Evolutionary conservation across 2,329 filamentous ascomycete genomes (phyloP), one percentile per base, ranked within the genome.

Genomic region (Calonectria leucothoes): DNA sequence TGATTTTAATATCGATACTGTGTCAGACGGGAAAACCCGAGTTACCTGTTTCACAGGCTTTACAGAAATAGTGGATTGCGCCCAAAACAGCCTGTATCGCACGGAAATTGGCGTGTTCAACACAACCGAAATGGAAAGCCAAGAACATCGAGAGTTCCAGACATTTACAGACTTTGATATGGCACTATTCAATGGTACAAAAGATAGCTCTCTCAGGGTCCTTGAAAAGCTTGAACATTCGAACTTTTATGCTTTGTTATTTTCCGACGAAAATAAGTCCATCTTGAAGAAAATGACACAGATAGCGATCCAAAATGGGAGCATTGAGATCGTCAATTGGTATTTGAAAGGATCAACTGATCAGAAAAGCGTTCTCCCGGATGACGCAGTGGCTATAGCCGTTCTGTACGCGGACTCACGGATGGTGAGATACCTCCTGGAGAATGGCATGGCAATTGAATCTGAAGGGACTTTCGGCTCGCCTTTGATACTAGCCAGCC

Each of bases 391-490:
- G 3, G 68, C 74, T 5, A 71, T 39, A 1, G 65, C 74, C 0
- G 55, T 72, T 2, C 35, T 74, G 0, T 57, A 57, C 20, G 63
- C 71, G 0, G 49, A 72, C 17, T 2, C 11, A 0, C 51, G 33
- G 4, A 55, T 72, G 10, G 3, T 74, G 15, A 48, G 52, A 2
- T 66, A 59, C 48, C 68, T 76, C 1, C 12, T 71, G 2, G n/a
- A 42, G 0, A 25, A 52, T 6, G 74, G 74, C 1, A 39, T 74
- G 29, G 10, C 35, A 11, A 67, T 75, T 4, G 74, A 75, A 31
- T 29, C 39, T 0, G 55, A 74, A n/a, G 73, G 74, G 2, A 59
- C 59, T 6, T 75, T 67, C 20, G 74, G 74, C 1, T 69, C 74
- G 2, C 73, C 74, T 5, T 27, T 76, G 2, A 37, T 63, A 1